A percentile compares a stretch with the other conserved stretches of the same genome.
These are phyloP conservation scores for Aspergillus alliaceus DNA, from an alignment of 2,329 filamentous ascomycete genomes.

Conservation along the genomic window DNA sequence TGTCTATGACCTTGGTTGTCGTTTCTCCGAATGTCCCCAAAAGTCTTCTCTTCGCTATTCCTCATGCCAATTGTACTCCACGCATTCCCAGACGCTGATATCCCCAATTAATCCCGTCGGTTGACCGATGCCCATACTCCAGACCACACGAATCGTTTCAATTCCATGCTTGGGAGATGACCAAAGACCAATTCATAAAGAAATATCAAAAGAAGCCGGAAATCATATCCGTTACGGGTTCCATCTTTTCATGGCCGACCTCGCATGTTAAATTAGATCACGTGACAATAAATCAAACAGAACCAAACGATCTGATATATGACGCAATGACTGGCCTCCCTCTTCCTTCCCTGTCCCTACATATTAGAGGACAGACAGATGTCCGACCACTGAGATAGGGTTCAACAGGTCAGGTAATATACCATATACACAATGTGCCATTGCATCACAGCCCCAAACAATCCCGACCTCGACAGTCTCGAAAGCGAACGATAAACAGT, in stretches of 20 bases:
- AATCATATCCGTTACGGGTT: neutral
- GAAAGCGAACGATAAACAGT: neutral
- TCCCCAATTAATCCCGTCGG: constrained; percentile 21
- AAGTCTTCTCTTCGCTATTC: neutral
- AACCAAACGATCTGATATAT: neutral
- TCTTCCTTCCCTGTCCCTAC: too few relatives aligned
- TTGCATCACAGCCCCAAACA: too few relatives aligned
- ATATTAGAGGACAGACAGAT: too few relatives aligned
- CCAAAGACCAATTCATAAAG: neutral
- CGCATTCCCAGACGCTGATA: constrained; percentile 25
- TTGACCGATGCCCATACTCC: neutral
- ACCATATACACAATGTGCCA: too few relatives aligned
- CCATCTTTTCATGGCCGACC: neutral
- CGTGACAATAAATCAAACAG: neutral
- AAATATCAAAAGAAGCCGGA: neutral
- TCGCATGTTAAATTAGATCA: neutral
- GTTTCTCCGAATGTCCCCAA: constrained; percentile 15
- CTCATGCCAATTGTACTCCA: constrained; percentile 6
- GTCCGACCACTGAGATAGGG: too few relatives aligned
- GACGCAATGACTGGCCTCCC: neutral
- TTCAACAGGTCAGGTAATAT: too few relatives aligned
- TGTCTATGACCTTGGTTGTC: neutral
- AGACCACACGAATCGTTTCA: neutral
- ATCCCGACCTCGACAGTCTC: too few relatives aligned
- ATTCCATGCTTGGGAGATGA: neutral